phyloP scores from a whole-genome alignment of 2,329 filamentous ascomycete genomes.

The Epichloe glyceriae region DNA sequence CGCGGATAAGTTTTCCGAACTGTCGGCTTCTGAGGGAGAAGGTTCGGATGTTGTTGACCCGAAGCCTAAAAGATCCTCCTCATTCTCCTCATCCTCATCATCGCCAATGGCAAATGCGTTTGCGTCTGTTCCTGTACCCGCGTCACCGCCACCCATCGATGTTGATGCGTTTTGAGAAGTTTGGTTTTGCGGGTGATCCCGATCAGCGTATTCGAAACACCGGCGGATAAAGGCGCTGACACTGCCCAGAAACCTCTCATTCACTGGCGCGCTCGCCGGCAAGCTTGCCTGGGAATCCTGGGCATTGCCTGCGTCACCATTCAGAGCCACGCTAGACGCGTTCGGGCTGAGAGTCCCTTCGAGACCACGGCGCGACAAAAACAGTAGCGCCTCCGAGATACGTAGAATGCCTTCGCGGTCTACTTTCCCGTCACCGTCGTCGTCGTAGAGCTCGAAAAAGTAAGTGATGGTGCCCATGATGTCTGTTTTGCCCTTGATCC shows the following conservation, averaged over 20 bases:
- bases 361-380: conserved; percentile 78
- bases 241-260: conserved; percentile 82
- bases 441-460: conserved; percentile 95
- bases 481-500: conserved; percentile 84
- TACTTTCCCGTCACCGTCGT: conserved; percentile 79
- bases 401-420: conserved; percentile 89
- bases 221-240: conserved; percentile 91
- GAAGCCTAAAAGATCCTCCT: conserved; percentile 49
- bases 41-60: conserved; percentile 26
- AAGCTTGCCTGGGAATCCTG: conserved; percentile 25
- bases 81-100: conserved; percentile 46
- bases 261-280: conserved; percentile 46
- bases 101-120: conserved; percentile 62
- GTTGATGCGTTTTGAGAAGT: conserved; percentile 11
- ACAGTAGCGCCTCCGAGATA: conserved; percentile 88
- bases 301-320: conserved; percentile 19
- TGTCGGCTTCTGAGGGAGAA: conserved; percentile 30
- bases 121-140: conserved; percentile 28
- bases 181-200: conserved; percentile 60
- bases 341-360: conserved; percentile 60
- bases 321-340: conserved; percentile 42
- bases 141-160: conserved; percentile 8
- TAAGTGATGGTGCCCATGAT: conserved; percentile 98
- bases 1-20: conserved; percentile 26
- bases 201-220: conserved; percentile 97